These are phyloP conservation scores for Saururus chinensis DNA, from an alignment of 164 flowering plant species.

Conservation along the genomic window DNA sequence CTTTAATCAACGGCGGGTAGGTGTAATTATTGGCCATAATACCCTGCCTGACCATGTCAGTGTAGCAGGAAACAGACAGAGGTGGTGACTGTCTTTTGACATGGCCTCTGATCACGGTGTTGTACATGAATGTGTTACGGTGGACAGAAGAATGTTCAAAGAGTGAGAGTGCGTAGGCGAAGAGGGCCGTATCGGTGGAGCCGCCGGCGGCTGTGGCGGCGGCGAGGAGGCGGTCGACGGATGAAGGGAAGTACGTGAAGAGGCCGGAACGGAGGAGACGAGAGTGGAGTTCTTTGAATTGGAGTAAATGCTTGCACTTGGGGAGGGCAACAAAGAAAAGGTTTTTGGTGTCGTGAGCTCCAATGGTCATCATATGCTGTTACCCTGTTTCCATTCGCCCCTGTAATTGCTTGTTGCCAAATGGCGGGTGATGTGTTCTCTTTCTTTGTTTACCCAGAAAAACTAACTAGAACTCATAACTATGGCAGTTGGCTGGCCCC, in stretches of 20 bases:
- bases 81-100: conserved; percentile 19
- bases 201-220: conserved; percentile 26
- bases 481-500: too few species aligned
- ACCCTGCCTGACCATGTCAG: conserved; percentile 37
- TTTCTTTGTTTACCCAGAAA: too few species aligned
- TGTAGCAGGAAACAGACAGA: conserved; percentile 32
- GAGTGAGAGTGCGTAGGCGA: conserved; percentile 27
- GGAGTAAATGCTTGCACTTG: conserved; percentile 37
- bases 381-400: too few species aligned
- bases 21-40: conserved; percentile 44
- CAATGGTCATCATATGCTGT: too few species aligned
- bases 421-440: too few species aligned
- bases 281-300: conserved; percentile 54
- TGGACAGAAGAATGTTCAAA: conserved; percentile 17
- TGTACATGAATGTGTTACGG: conserved; percentile 48
- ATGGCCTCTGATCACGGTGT: conserved; percentile 48
- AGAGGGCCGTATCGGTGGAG: conserved; percentile 24
- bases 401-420: too few species aligned
- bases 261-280: conserved; percentile 29
- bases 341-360: too few species aligned
- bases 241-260: conserved; percentile 18
- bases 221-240: conserved; percentile 35
- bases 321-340: conserved; percentile 7
- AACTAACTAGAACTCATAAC: too few species aligned
- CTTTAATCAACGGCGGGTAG: conserved; percentile 51